Percentiles rank a stretch among this genome's conserved stretches.
Evolutionary conservation across 805 yeast species (phyloP).

Genomic region (Candida wancherniae): DNA sequence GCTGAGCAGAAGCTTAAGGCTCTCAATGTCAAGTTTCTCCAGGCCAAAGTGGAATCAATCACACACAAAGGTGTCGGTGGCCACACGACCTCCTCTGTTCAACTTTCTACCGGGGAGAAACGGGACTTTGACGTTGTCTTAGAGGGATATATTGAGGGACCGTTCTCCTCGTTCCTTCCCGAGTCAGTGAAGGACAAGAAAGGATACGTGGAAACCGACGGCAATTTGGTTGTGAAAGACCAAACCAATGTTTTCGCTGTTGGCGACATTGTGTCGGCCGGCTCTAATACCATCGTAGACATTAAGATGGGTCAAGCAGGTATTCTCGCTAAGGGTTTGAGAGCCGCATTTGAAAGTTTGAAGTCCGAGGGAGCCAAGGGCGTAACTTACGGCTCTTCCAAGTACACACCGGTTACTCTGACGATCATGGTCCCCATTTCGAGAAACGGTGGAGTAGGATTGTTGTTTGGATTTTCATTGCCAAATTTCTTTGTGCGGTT

Average conservation of each 20-base stretch:
- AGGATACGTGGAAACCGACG: slow-evolving; percentile 29
- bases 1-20: slow-evolving; percentile 9
- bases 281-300: slow-evolving; percentile 23
- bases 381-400: neutral
- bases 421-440: slow-evolving; percentile 30
- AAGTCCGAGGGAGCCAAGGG: slow-evolving; percentile 1
- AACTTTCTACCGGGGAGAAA: slow-evolving; percentile 17
- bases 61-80: slow-evolving; percentile 7
- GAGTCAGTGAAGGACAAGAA: slow-evolving; percentile 17
- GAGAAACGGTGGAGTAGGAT: slow-evolving; percentile 33
- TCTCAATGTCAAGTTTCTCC: slow-evolving; percentile 14
- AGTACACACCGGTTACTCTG: slow-evolving; percentile 6
- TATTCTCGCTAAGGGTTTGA: slow-evolving; percentile 8
- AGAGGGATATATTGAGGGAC: slow-evolving; percentile 21
- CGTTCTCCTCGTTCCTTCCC: slow-evolving; percentile 32
- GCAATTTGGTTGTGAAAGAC: slow-evolving; percentile 21
- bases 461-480: slow-evolving; percentile 22
- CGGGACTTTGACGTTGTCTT: slow-evolving; percentile 27
- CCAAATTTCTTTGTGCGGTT: slow-evolving; percentile 27
- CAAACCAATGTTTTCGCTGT: slow-evolving; percentile 26
- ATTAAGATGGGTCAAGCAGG: slow-evolving; percentile 20
- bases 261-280: slow-evolving; percentile 30
- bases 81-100: slow-evolving; percentile 6
- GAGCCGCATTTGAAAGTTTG: slow-evolving; percentile 3
- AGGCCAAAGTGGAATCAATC: slow-evolving; percentile 10